Evolutionary conservation across 2,329 filamentous ascomycete species (phyloP).

Genomic region (Ilyonectria sp.): DNA sequence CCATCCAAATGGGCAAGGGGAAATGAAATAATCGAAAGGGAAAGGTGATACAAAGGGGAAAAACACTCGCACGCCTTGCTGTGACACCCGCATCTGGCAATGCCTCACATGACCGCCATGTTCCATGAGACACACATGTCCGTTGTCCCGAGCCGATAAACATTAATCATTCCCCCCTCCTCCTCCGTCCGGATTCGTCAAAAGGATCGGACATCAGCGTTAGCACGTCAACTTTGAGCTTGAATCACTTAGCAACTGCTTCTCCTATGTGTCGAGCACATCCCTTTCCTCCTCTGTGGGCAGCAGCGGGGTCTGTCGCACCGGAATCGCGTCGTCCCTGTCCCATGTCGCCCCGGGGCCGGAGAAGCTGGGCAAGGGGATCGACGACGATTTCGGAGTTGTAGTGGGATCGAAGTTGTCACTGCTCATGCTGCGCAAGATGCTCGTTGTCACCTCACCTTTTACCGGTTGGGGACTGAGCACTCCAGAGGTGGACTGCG

Average conservation of each 20-base stretch:
- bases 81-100: slow-evolving; percentile 15
- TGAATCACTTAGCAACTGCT: slow-evolving; percentile 29
- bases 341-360: slow-evolving; percentile 68
- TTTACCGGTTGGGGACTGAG: slow-evolving; percentile 61
- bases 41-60: slow-evolving; percentile 25
- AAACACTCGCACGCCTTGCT: slow-evolving; percentile 8
- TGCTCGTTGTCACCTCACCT: slow-evolving; percentile 54
- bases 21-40: background rate
- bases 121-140: slow-evolving; percentile 29
- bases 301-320: slow-evolving; percentile 54
- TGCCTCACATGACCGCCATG: slow-evolving; percentile 26
- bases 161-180: slow-evolving; percentile 44
- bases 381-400: slow-evolving; percentile 42
- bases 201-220: slow-evolving; percentile 23
- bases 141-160: slow-evolving; percentile 34
- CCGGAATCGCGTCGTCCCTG: slow-evolving; percentile 61
- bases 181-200: slow-evolving; percentile 16
- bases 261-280: slow-evolving; percentile 56
- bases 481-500: slow-evolving; percentile 48
- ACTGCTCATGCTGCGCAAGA: slow-evolving; percentile 51
- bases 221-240: slow-evolving; percentile 19
- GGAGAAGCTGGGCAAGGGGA: slow-evolving; percentile 63
- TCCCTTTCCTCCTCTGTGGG: slow-evolving; percentile 60
- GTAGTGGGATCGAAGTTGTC: slow-evolving; percentile 34
- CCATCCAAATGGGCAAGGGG: slow-evolving; percentile 15